Evolutionary conservation across 1,284 basidiomycete species (phyloP).

Genomic region (Fomes fomentarius): DNA sequence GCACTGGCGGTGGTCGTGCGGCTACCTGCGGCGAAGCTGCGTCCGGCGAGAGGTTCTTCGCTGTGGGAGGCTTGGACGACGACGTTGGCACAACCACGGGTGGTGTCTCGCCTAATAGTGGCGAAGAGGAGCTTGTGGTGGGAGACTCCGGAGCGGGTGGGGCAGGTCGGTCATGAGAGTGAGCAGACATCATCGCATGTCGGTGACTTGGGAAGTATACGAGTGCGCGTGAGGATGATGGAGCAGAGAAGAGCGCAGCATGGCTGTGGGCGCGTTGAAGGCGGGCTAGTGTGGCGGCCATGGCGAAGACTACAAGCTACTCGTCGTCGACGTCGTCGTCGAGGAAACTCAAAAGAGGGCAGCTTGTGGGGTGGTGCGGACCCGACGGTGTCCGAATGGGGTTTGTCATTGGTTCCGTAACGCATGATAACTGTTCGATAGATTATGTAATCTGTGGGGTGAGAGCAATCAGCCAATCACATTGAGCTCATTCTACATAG

Average conservation of each 20-base stretch:
- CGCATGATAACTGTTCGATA: background rate
- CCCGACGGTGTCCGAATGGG: slow-evolving; percentile 13
- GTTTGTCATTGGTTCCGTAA: slow-evolving; percentile 9
- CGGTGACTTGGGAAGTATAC: slow-evolving; percentile 36
- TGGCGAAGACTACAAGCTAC: slow-evolving; percentile 2
- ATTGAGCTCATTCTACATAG: background rate
- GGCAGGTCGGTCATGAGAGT: slow-evolving; percentile 34
- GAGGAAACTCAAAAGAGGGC: slow-evolving; percentile 4
- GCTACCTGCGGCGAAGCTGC: slow-evolving; percentile 70
- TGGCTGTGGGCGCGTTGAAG: slow-evolving; percentile 22
- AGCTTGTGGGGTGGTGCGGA: background rate
- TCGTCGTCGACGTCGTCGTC: slow-evolving; percentile 8
- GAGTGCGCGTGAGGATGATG: slow-evolving; percentile 18
- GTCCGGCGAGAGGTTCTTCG: slow-evolving; percentile 50
- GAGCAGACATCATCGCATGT: slow-evolving; percentile 65
- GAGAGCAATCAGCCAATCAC: slow-evolving; percentile 8
- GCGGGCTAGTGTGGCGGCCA: slow-evolving; percentile 25
- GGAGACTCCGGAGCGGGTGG: slow-evolving; percentile 27
- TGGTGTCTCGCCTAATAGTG: slow-evolving; percentile 50
- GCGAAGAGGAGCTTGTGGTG: slow-evolving; percentile 27
- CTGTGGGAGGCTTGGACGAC: slow-evolving; percentile 37
- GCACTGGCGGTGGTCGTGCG: slow-evolving; percentile 69
- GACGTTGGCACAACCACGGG: slow-evolving; percentile 45
- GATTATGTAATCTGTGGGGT: slow-evolving; percentile 23
- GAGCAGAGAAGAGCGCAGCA: slow-evolving; percentile 10